Evolutionary conservation across 2,329 filamentous ascomycete genomes (phyloP).

Genomic region (Colletotrichum cereale): DNA sequence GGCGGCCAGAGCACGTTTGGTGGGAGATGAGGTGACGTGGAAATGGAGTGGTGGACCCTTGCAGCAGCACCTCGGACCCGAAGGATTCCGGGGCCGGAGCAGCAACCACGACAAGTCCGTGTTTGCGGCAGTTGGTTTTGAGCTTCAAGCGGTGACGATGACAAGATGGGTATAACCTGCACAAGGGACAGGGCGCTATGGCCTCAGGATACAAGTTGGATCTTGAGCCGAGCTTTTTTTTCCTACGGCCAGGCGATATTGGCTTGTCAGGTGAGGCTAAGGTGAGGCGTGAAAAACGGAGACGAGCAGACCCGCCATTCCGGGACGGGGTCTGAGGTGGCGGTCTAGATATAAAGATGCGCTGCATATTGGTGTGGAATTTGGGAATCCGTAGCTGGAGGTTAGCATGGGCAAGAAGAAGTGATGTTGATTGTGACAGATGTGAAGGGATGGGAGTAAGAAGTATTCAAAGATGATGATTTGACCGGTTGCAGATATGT

Average conservation of each 20-base stretch:
- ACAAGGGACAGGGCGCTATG: background rate
- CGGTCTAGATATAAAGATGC: background rate
- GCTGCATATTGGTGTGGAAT: background rate
- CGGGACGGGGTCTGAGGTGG: background rate
- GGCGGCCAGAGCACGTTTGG: background rate
- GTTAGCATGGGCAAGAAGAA: background rate
- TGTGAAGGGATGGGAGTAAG: background rate
- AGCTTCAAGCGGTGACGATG: background rate
- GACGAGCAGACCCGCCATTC: constrained; percentile 23
- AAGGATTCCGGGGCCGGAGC: background rate
- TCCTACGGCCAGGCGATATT: constrained; percentile 17
- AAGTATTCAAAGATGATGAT: constrained; percentile 24
- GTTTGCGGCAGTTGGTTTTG: background rate
- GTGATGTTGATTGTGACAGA: background rate
- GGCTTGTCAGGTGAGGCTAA: constrained; percentile 20
- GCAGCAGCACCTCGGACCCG: background rate
- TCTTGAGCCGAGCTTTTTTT: background rate
- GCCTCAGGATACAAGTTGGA: background rate
- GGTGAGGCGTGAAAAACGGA: constrained; percentile 1
- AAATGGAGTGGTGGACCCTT: background rate
- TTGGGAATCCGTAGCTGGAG: background rate
- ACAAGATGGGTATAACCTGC: background rate
- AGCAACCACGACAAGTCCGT: background rate
- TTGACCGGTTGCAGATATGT: background rate
- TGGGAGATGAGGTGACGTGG: background rate